These are phyloP conservation scores for Solanum peruvianum DNA, from an alignment of 257 asterid genomes.

Conservation along the genomic window DNA sequence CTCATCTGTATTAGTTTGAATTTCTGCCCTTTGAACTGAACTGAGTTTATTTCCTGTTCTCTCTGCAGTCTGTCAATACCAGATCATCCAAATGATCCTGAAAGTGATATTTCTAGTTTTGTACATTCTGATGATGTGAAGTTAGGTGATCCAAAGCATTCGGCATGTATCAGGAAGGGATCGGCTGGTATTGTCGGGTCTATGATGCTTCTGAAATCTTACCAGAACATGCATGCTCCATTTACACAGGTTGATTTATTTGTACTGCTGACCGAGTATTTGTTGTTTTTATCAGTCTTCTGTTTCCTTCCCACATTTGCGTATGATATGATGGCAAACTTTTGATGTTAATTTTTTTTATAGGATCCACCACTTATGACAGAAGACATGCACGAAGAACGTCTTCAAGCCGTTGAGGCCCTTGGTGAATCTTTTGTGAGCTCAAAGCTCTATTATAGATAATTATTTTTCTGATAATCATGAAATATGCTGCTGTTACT, in stretches of 20 bases:
- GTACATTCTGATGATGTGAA: slow-evolving; percentile 8
- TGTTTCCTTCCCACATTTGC: not conserved
- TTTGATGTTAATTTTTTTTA: not conserved
- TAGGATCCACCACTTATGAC: slow-evolving; percentile 95
- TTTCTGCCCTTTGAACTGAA: not conserved
- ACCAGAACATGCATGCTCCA: slow-evolving; percentile 65
- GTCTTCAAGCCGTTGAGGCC: slow-evolving; percentile 75
- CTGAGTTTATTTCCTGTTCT: not conserved
- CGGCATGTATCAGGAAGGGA: slow-evolving; percentile 39
- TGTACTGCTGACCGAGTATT: slow-evolving; percentile 7
- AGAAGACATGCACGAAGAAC: slow-evolving; percentile 96
- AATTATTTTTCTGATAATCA: not conserved
- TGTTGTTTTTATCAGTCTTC: not conserved
- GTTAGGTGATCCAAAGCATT: slow-evolving; percentile 13
- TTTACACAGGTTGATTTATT: slow-evolving; percentile 55
- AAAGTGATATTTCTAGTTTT: slow-evolving; percentile 5
- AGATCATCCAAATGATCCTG: slow-evolving; percentile 5
- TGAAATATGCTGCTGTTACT: not conserved
- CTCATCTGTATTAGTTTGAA: not conserved
- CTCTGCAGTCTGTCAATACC: slow-evolving; percentile 19
- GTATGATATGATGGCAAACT: not conserved
- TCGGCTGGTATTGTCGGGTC: slow-evolving; percentile 46
- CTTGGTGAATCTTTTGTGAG: slow-evolving; percentile 69
- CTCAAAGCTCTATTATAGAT: not conserved
- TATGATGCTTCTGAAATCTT: slow-evolving; percentile 71